Conservation (phyloP, 495 filamentous ascomycete species). For the Penicillium maclennaniae region DNA sequence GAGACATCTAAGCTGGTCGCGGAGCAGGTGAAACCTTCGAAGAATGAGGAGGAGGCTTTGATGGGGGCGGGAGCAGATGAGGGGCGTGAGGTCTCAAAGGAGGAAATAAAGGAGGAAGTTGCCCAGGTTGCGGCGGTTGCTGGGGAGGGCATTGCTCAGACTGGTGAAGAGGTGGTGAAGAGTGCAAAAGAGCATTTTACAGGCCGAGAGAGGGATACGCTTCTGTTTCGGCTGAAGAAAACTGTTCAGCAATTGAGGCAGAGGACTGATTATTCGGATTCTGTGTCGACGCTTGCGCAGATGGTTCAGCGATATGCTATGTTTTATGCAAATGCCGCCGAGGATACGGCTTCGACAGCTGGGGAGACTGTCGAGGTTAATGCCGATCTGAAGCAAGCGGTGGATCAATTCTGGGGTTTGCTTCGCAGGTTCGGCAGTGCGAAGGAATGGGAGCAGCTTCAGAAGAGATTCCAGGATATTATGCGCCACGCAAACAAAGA, state of each 20-base stretch:
- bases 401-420: slow-evolving; percentile 72
- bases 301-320: slow-evolving; percentile 76
- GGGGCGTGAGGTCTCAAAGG: slow-evolving; percentile 47
- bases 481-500: slow-evolving; percentile 71
- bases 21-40: slow-evolving; percentile 63
- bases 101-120: slow-evolving; percentile 60
- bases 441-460: slow-evolving; percentile 70
- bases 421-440: slow-evolving; percentile 72
- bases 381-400: slow-evolving; percentile 67
- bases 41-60: slow-evolving; percentile 54
- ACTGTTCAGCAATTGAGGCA: slow-evolving; percentile 71
- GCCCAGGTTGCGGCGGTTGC: slow-evolving; percentile 61
- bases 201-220: slow-evolving; percentile 65
- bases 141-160: slow-evolving; percentile 58
- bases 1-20: slow-evolving; percentile 67
- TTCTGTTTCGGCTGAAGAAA: slow-evolving; percentile 71
- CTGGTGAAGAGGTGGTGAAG: slow-evolving; percentile 59
- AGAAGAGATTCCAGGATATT: slow-evolving; percentile 62
- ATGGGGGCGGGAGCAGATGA: slow-evolving; percentile 55
- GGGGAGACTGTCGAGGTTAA: slow-evolving; percentile 71
- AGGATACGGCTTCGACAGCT: slow-evolving; percentile 56
- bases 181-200: slow-evolving; percentile 65
- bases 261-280: slow-evolving; percentile 77
- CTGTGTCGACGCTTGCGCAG: slow-evolving; percentile 70
- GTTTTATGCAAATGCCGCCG: slow-evolving; percentile 67